Base-by-base conservation (phyloP, 768 basidiomycete species). In the Hypsizygus marmoreus region DNA sequence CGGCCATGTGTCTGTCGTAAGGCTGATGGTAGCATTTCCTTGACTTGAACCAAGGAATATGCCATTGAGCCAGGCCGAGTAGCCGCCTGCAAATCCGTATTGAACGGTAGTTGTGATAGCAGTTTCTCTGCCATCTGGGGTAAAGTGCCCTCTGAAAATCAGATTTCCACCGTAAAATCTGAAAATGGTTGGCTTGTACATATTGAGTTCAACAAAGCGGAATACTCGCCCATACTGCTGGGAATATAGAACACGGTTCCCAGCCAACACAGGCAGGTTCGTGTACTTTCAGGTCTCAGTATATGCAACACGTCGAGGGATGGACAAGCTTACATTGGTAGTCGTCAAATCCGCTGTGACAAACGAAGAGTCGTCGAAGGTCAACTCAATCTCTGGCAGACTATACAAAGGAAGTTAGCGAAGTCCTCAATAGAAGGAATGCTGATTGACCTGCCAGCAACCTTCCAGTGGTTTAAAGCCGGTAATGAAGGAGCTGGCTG, bases 101-200 rank as follows among this genome's bases (percentile, higher is more conserved):
- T 78, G 76, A 4, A 80, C 70, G 17, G 74, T 68, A 10, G 74
- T 59, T 17, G 52, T 64, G 41, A 80, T 63, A 4, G 68, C 75
- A 0, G 70, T 77, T 59, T 80, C 79, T 30, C 62, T 37, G 6
- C 78, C 78, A 3, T 66, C 70, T 9, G 77, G 74, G 10, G 59
- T 74, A 62, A 81, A 80, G 45, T 75, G 73, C n/a, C 74, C 79
- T 10, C 79, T 70, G 66, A 73, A 80, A 31, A 80, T 67, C 28
- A 79, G 59, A 45, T 77, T 72, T 0, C 75, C 76, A 2, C 75
- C 79, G 45, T 78, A 78, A 51, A 77, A 79, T 13, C 76, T 77
- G 42, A 32, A 38, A n/a, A 34, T 31, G 32, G 4, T 26, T 42
- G 25, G 17, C 19, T 6, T 13, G 5, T 32, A 26, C 20, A 13